Percentiles rank a stretch among this genome's conserved stretches.
Conservation (phyloP, 352 stramenopile species). For the Pythium sp. region DNA sequence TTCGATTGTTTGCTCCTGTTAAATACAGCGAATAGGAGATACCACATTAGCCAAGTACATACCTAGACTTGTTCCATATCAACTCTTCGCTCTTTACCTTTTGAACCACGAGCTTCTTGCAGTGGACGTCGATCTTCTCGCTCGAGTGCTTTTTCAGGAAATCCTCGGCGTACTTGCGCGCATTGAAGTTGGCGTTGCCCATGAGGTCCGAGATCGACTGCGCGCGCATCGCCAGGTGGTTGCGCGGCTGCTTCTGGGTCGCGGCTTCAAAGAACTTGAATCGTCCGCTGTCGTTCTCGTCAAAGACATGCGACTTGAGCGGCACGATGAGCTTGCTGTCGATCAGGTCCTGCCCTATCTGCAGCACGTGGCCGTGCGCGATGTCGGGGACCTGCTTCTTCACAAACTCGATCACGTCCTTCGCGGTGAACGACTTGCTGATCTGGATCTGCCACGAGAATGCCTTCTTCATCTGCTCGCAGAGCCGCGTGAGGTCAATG, state of each 20-base stretch:
- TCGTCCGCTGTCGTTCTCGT: constrained; percentile 45
- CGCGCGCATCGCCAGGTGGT: constrained; percentile 60
- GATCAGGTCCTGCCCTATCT: constrained; percentile 65
- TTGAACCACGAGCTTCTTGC: constrained; percentile 66
- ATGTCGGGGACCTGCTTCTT: constrained; percentile 39
- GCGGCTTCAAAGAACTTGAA: constrained; percentile 65
- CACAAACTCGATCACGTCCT: constrained; percentile 68
- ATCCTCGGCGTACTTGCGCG: constrained; percentile 72
- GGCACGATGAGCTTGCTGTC: constrained; percentile 70
- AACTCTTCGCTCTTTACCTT: constrained; percentile 33
- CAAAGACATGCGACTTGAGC: constrained; percentile 76
- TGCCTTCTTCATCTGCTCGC: constrained; percentile 70
- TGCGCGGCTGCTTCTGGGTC: constrained; percentile 55
- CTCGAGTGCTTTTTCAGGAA: constrained; percentile 74
- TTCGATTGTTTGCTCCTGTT: constrained; percentile 77
- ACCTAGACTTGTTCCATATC: not conserved
- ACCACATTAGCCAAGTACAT: not conserved
- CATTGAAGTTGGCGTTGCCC: constrained; percentile 61
- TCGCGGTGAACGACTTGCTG: constrained; percentile 73
- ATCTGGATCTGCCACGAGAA: constrained; percentile 72
- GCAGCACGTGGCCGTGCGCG: constrained; percentile 34
- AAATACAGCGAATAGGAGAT: not conserved
- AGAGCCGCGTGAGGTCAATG: constrained; percentile 54
- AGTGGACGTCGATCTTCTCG: constrained; percentile 76
- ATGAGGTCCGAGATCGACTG: constrained; percentile 82